Conservation (phyloP, 345 rosid genomes). For the Bruguiera sexangula region DNA sequence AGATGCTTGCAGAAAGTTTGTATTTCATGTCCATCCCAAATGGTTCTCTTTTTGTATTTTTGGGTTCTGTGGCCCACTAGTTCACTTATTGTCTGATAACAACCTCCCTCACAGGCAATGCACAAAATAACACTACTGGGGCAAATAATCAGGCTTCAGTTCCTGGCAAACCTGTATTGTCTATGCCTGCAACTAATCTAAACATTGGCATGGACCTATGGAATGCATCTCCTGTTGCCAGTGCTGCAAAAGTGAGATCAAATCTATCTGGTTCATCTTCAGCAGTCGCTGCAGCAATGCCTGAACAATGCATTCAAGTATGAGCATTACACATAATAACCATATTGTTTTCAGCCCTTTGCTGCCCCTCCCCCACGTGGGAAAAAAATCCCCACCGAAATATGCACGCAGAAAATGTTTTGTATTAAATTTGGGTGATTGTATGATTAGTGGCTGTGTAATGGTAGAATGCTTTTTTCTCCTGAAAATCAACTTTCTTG, state of each 20-base stretch:
- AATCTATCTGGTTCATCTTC: slow-evolving; percentile 39
- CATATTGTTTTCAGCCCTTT: no score
- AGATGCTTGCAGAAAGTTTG: slow-evolving; percentile 84
- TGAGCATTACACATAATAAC: background rate
- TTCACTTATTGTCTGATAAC: background rate
- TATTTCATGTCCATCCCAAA: slow-evolving; percentile 2
- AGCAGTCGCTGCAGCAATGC: slow-evolving; percentile 39
- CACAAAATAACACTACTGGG: slow-evolving; percentile 47
- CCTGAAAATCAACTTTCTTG: background rate
- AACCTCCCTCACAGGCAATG: slow-evolving; percentile 45
- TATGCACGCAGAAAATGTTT: no score
- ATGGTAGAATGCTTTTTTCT: background rate
- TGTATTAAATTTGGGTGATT: no score
- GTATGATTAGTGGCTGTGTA: no score
- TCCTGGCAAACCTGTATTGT: slow-evolving; percentile 57
- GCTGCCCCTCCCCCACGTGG: no score
- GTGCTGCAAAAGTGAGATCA: slow-evolving; percentile 57
- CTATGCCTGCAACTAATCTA: slow-evolving; percentile 65
- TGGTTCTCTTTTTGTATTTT: slow-evolving; percentile 4
- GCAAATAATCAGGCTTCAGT: slow-evolving; percentile 43
- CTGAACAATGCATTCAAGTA: slow-evolving; percentile 68
- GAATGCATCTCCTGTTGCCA: slow-evolving; percentile 51
- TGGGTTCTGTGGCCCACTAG: slow-evolving; percentile 15
- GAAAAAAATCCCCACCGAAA: no score
- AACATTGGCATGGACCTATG: slow-evolving; percentile 94